Evolutionary conservation across 2,329 filamentous ascomycete genomes (phyloP), one percentile per base, ranked within the genome.

Genomic region (Pyricularia sp.): DNA sequence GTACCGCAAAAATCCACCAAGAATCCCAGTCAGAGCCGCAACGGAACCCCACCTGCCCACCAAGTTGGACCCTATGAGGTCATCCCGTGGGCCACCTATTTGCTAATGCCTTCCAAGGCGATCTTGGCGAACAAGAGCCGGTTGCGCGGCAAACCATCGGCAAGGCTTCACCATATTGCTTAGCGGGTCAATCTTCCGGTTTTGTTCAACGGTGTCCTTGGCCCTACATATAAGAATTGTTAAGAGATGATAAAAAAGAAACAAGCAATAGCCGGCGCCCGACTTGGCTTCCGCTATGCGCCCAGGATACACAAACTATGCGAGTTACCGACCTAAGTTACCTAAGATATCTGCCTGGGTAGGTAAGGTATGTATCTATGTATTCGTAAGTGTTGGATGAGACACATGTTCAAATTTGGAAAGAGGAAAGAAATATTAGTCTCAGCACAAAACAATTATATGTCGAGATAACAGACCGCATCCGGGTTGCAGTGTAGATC

Each of bases 11-110:
- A 57, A 57, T 13, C 53, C 24, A 24, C 53, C n/a, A 24, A n/a
- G 19, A 26, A 26, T 57, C 53, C 53, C 22, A 26, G 53, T n/a
- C 53, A 26, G 53, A 57, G 53, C 53, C 53, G 53, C 53, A 57
- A 57, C 53, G 9, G 53, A 13, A 57, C 53, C 53, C 53, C 53
- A 57, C 53, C 24, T 24, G 6, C n/a, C 49, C n/a, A 55, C 49
- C 24, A 57, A 10, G 24, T 19, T 44, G 33, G 61, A 44, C n/a
- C 61, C 61, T 28, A 62, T 62, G 35, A 62, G 61, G 61, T 62
- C 61, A 62, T 62, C 33, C 61, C 61, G 61, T 62, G 61, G 61
- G 13, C 33, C 35, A 26, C 5, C 22, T 40, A 12, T 57, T 57
- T 57, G 53, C 19, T 49, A 49, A 49, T 49, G 40, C 40, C 40